Percentiles rank a stretch among this genome's conserved stretches.
Conservation (phyloP, 169 alveolate genomes). For the Plasmodium gonderi region DNA sequence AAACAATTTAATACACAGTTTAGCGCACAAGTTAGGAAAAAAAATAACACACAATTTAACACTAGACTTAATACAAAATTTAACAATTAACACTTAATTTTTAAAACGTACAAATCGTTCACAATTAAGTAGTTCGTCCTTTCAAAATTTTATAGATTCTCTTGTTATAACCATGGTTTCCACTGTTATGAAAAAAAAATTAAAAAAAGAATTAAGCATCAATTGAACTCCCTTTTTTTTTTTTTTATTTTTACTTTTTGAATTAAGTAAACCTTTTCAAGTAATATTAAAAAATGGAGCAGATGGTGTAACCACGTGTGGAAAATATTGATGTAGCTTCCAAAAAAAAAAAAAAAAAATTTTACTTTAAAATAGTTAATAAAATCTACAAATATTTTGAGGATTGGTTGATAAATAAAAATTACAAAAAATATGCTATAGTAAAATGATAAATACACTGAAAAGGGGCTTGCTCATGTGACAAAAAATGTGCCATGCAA, state of each 20-base stretch:
- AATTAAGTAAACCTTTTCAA: not conserved
- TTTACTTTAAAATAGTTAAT: not conserved
- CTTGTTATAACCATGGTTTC: not conserved
- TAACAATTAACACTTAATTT: no score
- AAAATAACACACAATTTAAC: no score
- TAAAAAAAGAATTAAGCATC: not conserved
- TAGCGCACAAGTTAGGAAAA: no score
- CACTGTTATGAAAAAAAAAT: not conserved
- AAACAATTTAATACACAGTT: no score
- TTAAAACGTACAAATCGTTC: no score
- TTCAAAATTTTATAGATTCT: not conserved
- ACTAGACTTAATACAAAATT: no score
- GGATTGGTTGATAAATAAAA: not conserved
- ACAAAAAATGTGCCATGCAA: not conserved
- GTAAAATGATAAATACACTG: not conserved
- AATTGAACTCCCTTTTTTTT: not conserved
- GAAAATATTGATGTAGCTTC: not conserved
- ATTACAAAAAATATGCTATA: not conserved
- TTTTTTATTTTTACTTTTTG: not conserved
- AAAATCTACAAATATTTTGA: not conserved
- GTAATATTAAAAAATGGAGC: not conserved
- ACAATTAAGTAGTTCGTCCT: not conserved
- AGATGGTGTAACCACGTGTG: not conserved
- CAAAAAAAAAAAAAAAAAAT: not conserved
- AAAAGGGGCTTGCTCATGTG: not conserved